Evolutionary conservation across 2,329 filamentous ascomycete genomes (phyloP), one percentile per base, ranked within the genome.

Genomic region (Colletotrichum kahawae): DNA sequence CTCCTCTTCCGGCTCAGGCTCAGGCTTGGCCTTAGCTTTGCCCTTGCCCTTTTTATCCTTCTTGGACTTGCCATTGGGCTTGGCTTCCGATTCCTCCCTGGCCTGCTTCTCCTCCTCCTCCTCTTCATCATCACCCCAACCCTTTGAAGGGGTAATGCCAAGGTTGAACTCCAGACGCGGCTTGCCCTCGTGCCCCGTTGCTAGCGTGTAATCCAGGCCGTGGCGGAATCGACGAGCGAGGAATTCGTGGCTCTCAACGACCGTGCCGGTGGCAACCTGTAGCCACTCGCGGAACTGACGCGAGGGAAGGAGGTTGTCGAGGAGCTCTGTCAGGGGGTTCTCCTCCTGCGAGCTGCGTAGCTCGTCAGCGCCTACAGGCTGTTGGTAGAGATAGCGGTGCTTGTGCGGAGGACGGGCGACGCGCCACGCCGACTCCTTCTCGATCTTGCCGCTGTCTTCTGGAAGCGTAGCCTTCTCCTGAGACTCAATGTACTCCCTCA

Each of bases 361-460:
- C 66, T 85, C 79, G 72, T 83, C 77, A 63, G 84, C 77, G 68
- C 85, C 84, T 65, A 80, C 88, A 78, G 85, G 87, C 78, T 95
- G 92, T 75, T 95, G 90, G 84, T 97, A 99, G 3, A 98, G 88
- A 83, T 94, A 99, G 16, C 96, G 94, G 82, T 98, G 95, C 87
- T 99, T 99, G 86, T 99, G 96, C 1, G 97, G 97, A 51, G 97
- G 97, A 36, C 92, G 90, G 8, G 97, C 95, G 10, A 97, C 93
- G 76, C 89, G 91, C 94, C 95, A 97, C 0, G 86, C 85, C 56
- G 87, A 90, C 76, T 85, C 85, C 60, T 88, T 88, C 80, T 93
- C 91, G 74, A 94, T 92, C 72, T 90, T 88, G 1, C 83, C 81
- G 60, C 89, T 91, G 18, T 86, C 83, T 18, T 85, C 83, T 1